Conservation (phyloP, 352 stramenopile genomes). For the Phytophthora nicotianae region DNA sequence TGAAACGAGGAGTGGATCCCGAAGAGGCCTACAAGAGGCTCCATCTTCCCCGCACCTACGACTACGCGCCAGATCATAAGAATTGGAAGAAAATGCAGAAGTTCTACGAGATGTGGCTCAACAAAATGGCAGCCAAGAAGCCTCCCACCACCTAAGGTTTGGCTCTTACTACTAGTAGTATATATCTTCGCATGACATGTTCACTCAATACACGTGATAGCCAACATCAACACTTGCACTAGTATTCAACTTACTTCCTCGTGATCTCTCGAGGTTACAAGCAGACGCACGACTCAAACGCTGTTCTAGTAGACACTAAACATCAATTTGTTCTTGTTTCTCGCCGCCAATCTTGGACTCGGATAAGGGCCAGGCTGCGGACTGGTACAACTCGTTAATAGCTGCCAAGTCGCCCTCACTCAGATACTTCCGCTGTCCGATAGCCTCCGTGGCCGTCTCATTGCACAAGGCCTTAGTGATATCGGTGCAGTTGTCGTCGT, state of each 20-base stretch:
- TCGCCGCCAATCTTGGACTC: slow-evolving; percentile 34
- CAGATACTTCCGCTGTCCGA: slow-evolving; percentile 71
- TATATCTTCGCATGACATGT: background rate
- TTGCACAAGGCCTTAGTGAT: slow-evolving; percentile 67
- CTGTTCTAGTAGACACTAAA: slow-evolving; percentile 31
- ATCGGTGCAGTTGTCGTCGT: slow-evolving; percentile 66
- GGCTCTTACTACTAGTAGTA: too few relatives aligned
- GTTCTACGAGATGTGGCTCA: slow-evolving; percentile 5
- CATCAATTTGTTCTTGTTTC: slow-evolving; percentile 26
- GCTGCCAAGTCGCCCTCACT: slow-evolving; percentile 50
- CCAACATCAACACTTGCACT: slow-evolving; percentile 15
- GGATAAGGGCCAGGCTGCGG: slow-evolving; percentile 29
- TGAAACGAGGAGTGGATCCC: background rate
- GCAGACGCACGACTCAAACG: slow-evolving; percentile 3
- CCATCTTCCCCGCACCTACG: background rate
- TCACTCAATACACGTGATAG: background rate
- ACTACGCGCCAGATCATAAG: background rate
- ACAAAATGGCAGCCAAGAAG: slow-evolving; percentile 3
- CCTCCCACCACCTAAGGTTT: background rate
- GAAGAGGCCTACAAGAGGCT: background rate
- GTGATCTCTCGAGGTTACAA: background rate
- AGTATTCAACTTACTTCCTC: slow-evolving; percentile 33
- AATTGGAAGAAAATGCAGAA: background rate
- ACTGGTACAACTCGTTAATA: slow-evolving; percentile 49
- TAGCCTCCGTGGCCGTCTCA: slow-evolving; percentile 48